Base-by-base conservation (phyloP, 495 filamentous ascomycete genomes). In the Coniosporium apollinis region DNA sequence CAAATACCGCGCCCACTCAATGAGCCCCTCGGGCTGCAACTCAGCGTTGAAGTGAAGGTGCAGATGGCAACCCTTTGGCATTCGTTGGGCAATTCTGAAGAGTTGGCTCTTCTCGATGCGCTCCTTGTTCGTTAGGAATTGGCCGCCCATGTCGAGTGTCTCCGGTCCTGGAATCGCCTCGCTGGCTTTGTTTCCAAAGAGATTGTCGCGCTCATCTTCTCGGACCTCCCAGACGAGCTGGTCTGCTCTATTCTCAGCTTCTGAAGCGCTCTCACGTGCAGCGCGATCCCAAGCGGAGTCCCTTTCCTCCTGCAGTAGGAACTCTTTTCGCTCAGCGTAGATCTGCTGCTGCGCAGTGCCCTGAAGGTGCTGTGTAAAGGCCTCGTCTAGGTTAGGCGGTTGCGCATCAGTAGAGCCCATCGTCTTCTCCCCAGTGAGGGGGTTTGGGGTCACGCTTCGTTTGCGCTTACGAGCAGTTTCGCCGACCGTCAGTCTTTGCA, bases 41-140 rank as follows among this genome's bases (percentile, higher is more conserved):
- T 59, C 55, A 2, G 54, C 46, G 36, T 59, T 59, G 48, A 59
- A 59, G 34, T 59, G 55, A 10, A 59, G 40, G 33, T 59, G 55
- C 31, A 53, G 38, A 33, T 55, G 47, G 11, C 38, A 35, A 0
- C 55, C 55, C 44, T 59, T 59, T 0, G 55, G 55, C 38, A 51
- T 44, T 21, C 32, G 5, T 17, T 42, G 24, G 4, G 54, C 40
- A 22, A 59, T 52, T 5, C 38, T 7, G 37, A 42, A 57, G 8
- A 57, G 19, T 19, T 41, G 44, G 36, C 55, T 59, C 25, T 35
- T 14, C 25, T 55, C 47, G 8, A 59, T 57, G 5, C 50, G 41
- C 2, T 40, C 19, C 30, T 44, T 47, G 34, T 59, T 59, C 13
- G 46, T 50, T 8, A 59, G 42, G 30, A 59, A 59, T 19, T 52